Evolutionary conservation across 176 grass and related monocot species (phyloP).

Genomic region (Oryza meridionalis): DNA sequence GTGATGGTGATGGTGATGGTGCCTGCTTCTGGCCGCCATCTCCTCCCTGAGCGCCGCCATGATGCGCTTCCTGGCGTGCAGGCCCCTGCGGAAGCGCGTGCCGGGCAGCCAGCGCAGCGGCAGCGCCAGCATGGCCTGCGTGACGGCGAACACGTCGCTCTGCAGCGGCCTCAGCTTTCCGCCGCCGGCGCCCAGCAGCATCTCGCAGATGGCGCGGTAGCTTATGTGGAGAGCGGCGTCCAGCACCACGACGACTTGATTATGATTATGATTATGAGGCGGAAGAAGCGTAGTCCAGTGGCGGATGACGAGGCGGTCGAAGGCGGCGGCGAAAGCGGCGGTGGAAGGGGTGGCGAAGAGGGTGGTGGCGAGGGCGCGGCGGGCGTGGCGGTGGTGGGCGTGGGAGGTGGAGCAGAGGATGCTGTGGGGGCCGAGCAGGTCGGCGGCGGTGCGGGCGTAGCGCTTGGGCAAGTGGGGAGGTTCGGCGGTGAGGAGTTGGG

Average conservation of each 20-base stretch:
- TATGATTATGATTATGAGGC: too few relatives aligned
- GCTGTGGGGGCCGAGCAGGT: conserved; percentile 77
- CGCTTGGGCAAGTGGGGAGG: conserved; percentile 74
- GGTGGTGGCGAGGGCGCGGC: conserved; percentile 53
- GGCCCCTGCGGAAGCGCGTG: conserved; percentile 67
- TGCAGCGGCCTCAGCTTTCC: conserved; percentile 43
- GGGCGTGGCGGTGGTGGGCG: conserved; percentile 50
- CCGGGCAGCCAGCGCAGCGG: conserved; percentile 63
- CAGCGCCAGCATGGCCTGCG: conserved; percentile 77
- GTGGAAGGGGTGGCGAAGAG: conserved; percentile 51
- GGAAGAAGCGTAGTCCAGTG: neutral
- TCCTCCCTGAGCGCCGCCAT: conserved; percentile 57
- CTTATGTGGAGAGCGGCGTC: conserved; percentile 63
- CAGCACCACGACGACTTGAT: conserved; percentile 57
- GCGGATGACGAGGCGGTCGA: conserved; percentile 45
- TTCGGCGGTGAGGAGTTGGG: conserved; percentile 47
- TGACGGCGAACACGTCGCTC: conserved; percentile 68
- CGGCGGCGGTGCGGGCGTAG: conserved; percentile 75
- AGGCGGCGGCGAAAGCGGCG: conserved; percentile 40
- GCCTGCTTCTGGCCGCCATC: conserved; percentile 45
- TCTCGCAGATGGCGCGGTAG: conserved; percentile 82
- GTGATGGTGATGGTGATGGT: neutral
- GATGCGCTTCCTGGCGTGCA: conserved; percentile 78
- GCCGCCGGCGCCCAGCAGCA: conserved; percentile 57
- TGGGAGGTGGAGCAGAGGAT: conserved; percentile 69